Evolutionary conservation across 257 asterid species (phyloP), one percentile per base, ranked within the genome.

Genomic region (Rhazya stricta): DNA sequence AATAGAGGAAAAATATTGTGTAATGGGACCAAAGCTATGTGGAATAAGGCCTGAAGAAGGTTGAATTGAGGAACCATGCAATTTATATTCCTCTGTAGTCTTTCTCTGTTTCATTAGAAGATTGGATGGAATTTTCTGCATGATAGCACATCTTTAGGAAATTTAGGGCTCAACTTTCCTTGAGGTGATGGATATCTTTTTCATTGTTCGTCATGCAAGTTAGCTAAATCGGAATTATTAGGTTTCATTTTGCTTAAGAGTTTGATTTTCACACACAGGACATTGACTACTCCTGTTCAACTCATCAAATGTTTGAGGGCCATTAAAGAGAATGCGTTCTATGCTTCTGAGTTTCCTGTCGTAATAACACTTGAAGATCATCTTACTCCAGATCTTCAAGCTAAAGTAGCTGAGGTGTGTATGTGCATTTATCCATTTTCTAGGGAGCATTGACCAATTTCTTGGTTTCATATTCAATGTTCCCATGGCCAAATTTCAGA

Each of bases 291-390:
- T 79, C 96, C 97, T 62, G 90, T 90, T 37, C 73, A 84, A 74
- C 90, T 90, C 77, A 77, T 88, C 81, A 89, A 88, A 79, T 92
- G 97, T 79, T 88, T 92, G 88, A 89, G 85, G 81, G 86, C 96
- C 53, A 86, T 92, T 69, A 90, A 88, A 83, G 87, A 88, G 74
- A 83, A 89, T 71, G 96, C 96, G 0, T 92, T 92, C 82, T 32
- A 76, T 72, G 89, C 81, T 39, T 90, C 96, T 9, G 91, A 88
- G 63, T 92, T 85, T 80, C 96, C 96, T 69, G 90, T 92, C 50
- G 81, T 92, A 75, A 81, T 90, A 80, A 89, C 97, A 65, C 89
- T 90, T 45, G 98, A 90, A 83, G 96, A 88, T 77, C 96, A 92
- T 84, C 92, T 92, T 50, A 86, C 87, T 72, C 51, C 91, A 21